Evolutionary conservation across 83 land plant genomes (phyloP).

Genomic region (Larix sibirica): DNA sequence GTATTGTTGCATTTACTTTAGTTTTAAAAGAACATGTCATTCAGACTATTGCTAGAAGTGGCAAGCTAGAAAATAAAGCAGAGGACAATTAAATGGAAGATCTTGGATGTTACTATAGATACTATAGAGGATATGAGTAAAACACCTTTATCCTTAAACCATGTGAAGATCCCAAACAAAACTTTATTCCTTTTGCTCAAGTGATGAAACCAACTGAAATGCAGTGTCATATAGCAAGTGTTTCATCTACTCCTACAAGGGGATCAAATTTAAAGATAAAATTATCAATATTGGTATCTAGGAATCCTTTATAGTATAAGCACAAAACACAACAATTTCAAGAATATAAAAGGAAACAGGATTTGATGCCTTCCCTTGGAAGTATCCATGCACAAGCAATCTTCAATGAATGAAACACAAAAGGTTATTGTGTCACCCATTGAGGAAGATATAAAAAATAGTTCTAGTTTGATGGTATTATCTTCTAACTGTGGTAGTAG

Average conservation of each 20-base stretch:
- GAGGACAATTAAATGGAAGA: conserved; percentile 39
- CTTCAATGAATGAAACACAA: not conserved
- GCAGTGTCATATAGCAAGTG: not conserved
- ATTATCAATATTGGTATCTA: not conserved
- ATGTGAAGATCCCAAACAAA: not conserved
- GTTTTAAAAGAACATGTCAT: not conserved
- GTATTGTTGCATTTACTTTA: not conserved
- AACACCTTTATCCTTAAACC: not conserved
- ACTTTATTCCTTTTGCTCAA: not conserved
- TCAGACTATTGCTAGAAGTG: not conserved
- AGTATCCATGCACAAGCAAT: not conserved
- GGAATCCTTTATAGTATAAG: not conserved
- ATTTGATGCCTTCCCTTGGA: not conserved
- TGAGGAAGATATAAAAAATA: not conserved
- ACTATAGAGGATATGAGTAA: conserved; percentile 12
- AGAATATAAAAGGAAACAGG: not conserved
- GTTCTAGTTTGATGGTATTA: not conserved
- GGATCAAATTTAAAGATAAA: conserved; percentile 5
- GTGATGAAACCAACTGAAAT: not conserved
- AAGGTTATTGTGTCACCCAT: not conserved
- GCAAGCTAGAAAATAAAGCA: conserved; percentile 29
- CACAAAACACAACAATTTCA: conserved; percentile 1
- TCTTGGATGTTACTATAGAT: conserved; percentile 20
- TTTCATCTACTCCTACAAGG: conserved; percentile 10
- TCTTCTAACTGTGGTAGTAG: not conserved